A percentile compares a stretch with the other conserved stretches of the same genome.
These are phyloP conservation scores for Trametes elegans DNA, from an alignment of 768 basidiomycete species.

Conservation along the genomic window DNA sequence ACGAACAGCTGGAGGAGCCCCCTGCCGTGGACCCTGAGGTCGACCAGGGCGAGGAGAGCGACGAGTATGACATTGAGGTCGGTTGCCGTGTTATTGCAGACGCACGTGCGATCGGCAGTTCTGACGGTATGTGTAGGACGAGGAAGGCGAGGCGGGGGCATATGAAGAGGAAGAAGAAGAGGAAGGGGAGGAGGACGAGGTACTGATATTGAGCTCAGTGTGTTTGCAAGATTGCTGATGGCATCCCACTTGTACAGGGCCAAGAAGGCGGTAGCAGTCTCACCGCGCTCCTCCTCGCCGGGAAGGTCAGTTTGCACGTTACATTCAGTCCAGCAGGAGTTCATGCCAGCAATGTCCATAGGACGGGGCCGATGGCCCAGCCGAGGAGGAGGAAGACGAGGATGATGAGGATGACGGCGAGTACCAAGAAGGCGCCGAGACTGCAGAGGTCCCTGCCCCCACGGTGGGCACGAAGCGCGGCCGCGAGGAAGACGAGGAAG, in stretches of 20 bases:
- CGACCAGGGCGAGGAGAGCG: slow-evolving; percentile 29
- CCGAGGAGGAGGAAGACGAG: slow-evolving; percentile 12
- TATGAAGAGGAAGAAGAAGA: slow-evolving; percentile 23
- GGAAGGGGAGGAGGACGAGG: slow-evolving; percentile 10
- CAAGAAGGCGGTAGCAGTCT: slow-evolving; percentile 17
- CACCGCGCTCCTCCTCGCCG: slow-evolving; percentile 29
- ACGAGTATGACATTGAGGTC: slow-evolving; percentile 30
- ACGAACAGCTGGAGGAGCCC: no score
- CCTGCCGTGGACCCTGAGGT: slow-evolving; percentile 15
- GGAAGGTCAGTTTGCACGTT: slow-evolving; percentile 18
- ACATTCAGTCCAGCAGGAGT: no score
- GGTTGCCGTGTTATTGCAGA: no score
- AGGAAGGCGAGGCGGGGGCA: slow-evolving; percentile 25
- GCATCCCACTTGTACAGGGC: slow-evolving; percentile 10
- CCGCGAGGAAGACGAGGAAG: slow-evolving; percentile 30
- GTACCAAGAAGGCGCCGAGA: slow-evolving; percentile 23
- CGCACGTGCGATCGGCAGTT: background rate
- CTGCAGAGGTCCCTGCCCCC: slow-evolving; percentile 21
- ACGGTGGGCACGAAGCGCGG: slow-evolving; percentile 20
- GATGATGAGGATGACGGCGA: slow-evolving; percentile 24
- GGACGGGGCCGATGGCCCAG: background rate
- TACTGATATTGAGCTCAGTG: background rate
- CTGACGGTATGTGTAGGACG: slow-evolving; percentile 17
- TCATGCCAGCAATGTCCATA: no score
- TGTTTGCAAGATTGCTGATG: background rate